These are phyloP conservation scores for Xerocomus spinulosus DNA, from an alignment of 768 basidiomycete species.

Conservation along the genomic window DNA sequence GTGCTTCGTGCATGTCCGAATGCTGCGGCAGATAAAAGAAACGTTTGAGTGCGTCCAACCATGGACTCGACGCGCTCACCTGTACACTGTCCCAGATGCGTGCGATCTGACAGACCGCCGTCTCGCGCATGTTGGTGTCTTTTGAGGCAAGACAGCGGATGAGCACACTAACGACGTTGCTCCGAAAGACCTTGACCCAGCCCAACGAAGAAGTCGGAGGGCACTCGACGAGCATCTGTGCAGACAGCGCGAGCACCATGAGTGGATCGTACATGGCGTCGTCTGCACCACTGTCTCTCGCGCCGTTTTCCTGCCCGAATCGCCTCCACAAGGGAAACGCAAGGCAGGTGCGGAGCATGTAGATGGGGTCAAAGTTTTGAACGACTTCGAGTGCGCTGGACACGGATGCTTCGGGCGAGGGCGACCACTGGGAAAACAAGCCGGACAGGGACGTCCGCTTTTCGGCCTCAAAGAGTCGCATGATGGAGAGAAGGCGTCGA, in stretches of 20 bases:
- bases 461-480: slow-evolving; percentile 73
- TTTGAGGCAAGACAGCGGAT: slow-evolving; percentile 70
- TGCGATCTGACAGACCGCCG: slow-evolving; percentile 59
- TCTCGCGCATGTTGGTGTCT: slow-evolving; percentile 51
- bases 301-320: slow-evolving; percentile 36
- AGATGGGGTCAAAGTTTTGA: slow-evolving; percentile 61
- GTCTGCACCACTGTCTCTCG: slow-evolving; percentile 28
- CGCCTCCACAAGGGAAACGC: slow-evolving; percentile 65
- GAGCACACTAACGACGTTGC: slow-evolving; percentile 70
- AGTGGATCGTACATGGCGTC: slow-evolving; percentile 70
- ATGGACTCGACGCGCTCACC: slow-evolving; percentile 38
- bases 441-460: slow-evolving; percentile 60
- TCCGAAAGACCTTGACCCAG: slow-evolving; percentile 86
- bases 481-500: slow-evolving; percentile 62
- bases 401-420: slow-evolving; percentile 39
- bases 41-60: neutral
- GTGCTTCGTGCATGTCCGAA: slow-evolving; percentile 72
- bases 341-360: slow-evolving; percentile 67
- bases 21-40: no score
- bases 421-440: slow-evolving; percentile 65
- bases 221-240: slow-evolving; percentile 57
- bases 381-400: slow-evolving; percentile 58
- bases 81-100: slow-evolving; percentile 57
- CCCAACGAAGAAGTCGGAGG: slow-evolving; percentile 52
- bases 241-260: slow-evolving; percentile 66